These are phyloP conservation scores for Kluyveromyces siamensis DNA, from an alignment of 805 yeast species.

Conservation along the genomic window DNA sequence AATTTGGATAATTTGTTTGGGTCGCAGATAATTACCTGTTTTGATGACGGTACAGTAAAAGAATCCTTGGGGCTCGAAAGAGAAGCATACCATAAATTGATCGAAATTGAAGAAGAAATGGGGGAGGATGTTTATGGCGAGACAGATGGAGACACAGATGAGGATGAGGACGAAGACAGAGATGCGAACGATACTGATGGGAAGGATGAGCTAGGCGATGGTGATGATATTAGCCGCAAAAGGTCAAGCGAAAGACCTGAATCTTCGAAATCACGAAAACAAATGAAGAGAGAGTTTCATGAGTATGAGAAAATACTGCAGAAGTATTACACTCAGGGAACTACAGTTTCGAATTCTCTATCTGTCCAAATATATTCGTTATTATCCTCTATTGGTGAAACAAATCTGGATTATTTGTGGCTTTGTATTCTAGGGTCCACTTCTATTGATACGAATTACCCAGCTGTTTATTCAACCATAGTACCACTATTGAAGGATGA, in stretches of 20 bases:
- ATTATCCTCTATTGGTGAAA: constrained; percentile 74
- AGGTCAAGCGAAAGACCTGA: constrained; percentile 18
- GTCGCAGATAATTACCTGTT: constrained; percentile 62
- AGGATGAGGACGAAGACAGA: constrained; percentile 28
- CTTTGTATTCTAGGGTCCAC: constrained; percentile 81
- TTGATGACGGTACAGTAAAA: constrained; percentile 78
- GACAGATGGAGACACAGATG: constrained; percentile 26
- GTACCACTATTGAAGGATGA: constrained; percentile 76
- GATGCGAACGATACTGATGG: constrained; percentile 23
- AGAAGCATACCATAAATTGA: constrained; percentile 50
- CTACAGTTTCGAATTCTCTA: constrained; percentile 63
- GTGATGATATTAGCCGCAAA: constrained; percentile 8
- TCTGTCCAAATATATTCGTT: constrained; percentile 76
- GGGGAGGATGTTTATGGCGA: constrained; percentile 32
- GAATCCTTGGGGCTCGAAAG: constrained; percentile 47
- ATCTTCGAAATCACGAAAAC: constrained; percentile 27
- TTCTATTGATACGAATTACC: constrained; percentile 63
- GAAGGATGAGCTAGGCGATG: constrained; percentile 26
- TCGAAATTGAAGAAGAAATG: constrained; percentile 33
- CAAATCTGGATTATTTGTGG: constrained; percentile 66
- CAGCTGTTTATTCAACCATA: constrained; percentile 62
- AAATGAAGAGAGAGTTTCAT: constrained; percentile 34
- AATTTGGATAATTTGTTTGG: constrained; percentile 88
- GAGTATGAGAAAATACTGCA: constrained; percentile 52
- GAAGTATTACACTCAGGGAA: constrained; percentile 75